These are phyloP conservation scores for Malus sylvestris DNA, from an alignment of 306 rosid genomes.

Conservation along the genomic window DNA sequence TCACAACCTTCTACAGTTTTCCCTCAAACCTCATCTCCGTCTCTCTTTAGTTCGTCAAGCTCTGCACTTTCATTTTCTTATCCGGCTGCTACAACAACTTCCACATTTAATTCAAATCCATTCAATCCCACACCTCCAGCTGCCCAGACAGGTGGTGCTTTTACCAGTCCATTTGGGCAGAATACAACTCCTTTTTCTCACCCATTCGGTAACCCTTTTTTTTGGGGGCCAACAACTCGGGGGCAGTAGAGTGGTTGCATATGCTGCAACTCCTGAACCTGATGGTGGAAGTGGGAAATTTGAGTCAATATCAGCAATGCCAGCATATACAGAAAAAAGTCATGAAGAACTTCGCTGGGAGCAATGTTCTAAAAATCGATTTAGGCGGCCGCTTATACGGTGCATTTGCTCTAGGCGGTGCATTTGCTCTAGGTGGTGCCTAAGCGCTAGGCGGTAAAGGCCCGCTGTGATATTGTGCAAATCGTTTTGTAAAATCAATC, in stretches of 20 bases:
- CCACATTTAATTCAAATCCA: constrained; percentile 43
- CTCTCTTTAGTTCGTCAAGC: constrained; percentile 32
- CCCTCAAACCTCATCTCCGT: constrained; percentile 36
- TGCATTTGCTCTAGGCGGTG: too few relatives aligned
- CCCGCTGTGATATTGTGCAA: too few relatives aligned
- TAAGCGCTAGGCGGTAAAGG: too few relatives aligned
- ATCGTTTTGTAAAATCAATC: too few relatives aligned
- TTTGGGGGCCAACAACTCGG: constrained; percentile 77
- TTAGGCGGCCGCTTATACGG: too few relatives aligned
- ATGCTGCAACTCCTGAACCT: constrained; percentile 67
- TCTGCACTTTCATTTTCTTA: constrained; percentile 19
- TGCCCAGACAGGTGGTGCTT: constrained; percentile 29
- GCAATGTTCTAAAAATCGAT: not conserved
- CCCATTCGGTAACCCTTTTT: constrained; percentile 51
- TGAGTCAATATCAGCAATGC: constrained; percentile 94
- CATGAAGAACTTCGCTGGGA: constrained; percentile 99
- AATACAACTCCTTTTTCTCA: constrained; percentile 30
- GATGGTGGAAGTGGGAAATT: constrained; percentile 50
- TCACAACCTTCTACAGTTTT: constrained; percentile 29
- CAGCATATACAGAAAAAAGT: constrained; percentile 77
- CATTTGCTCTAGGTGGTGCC: too few relatives aligned
- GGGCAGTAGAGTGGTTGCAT: constrained; percentile 69
- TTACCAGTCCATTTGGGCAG: constrained; percentile 38
- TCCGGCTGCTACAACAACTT: constrained; percentile 38
- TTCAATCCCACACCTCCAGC: constrained; percentile 46